Percentiles rank a stretch among this genome's conserved stretches.
Conservation (phyloP, 2,329 filamentous ascomycete genomes). For the Cercospora berteroae region DNA sequence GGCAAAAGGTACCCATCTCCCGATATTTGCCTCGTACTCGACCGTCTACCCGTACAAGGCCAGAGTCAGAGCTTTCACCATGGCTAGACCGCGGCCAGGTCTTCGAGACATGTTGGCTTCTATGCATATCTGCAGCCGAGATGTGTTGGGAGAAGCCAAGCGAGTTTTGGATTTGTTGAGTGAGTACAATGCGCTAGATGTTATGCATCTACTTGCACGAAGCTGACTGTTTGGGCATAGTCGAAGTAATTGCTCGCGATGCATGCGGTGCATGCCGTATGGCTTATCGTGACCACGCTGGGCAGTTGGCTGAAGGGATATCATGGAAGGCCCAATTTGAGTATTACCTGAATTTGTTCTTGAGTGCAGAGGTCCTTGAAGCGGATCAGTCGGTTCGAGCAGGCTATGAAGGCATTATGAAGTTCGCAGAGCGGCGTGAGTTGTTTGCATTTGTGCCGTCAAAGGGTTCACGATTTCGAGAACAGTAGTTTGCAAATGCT, state of each 20-base stretch:
- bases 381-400: neutral
- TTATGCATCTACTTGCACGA: neutral
- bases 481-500: neutral
- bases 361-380: neutral
- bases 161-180: neutral
- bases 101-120: neutral
- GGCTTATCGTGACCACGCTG: neutral
- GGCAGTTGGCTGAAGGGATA: neutral
- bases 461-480: neutral
- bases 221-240: neutral
- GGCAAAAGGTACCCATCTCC: neutral
- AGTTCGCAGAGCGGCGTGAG: neutral
- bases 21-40: neutral
- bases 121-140: neutral
- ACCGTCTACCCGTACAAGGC: neutral
- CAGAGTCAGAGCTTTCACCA: neutral
- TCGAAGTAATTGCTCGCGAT: neutral
- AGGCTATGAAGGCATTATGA: neutral
- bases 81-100: neutral
- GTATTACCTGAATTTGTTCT: neutral
- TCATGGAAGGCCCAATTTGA: neutral
- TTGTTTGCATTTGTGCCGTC: neutral
- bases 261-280: neutral
- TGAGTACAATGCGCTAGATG: neutral
- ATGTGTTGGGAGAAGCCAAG: neutral